Evolutionary conservation across 768 basidiomycete genomes (phyloP).

Genomic region (Phaffia australis): DNA sequence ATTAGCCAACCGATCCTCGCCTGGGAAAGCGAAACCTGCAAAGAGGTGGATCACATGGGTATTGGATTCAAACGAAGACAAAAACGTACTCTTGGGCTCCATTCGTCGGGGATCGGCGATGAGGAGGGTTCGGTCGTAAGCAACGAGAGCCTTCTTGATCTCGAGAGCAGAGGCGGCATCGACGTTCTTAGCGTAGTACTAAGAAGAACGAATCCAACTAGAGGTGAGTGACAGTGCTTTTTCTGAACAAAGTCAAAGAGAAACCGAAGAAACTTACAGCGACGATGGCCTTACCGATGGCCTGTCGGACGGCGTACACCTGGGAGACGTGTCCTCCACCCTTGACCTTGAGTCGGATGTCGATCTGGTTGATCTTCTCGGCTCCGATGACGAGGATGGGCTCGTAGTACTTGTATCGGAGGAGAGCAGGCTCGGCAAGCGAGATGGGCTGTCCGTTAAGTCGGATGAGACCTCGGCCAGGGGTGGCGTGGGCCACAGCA

Average conservation of each 20-base stretch:
- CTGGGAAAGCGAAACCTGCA: slow-evolving; percentile 16
- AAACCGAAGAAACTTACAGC: slow-evolving; percentile 48
- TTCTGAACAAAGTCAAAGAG: neutral
- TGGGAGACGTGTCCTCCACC: slow-evolving; percentile 99
- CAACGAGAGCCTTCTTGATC: slow-evolving; percentile 93
- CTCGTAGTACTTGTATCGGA: slow-evolving; percentile 97
- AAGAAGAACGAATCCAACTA: neutral
- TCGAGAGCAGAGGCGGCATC: slow-evolving; percentile 95
- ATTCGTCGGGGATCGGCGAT: slow-evolving; percentile 59
- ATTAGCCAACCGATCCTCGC: slow-evolving; percentile 24
- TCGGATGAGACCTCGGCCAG: slow-evolving; percentile 91
- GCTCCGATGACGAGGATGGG: slow-evolving; percentile 87
- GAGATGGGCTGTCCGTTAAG: slow-evolving; percentile 94
- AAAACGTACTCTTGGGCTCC: slow-evolving; percentile 79
- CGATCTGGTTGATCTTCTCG: slow-evolving; percentile 72
- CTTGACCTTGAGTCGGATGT: slow-evolving; percentile 95
- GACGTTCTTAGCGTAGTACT: slow-evolving; percentile 85
- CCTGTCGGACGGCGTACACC: slow-evolving; percentile 97
- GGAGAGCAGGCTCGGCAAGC: slow-evolving; percentile 77
- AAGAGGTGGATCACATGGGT: slow-evolving; percentile 18
- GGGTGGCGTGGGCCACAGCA: slow-evolving; percentile 91
- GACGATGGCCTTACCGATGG: slow-evolving; percentile 92
- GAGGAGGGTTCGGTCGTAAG: slow-evolving; percentile 64
- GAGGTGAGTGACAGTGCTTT: too few species aligned
- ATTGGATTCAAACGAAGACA: neutral